Evolutionary conservation across 768 basidiomycete species (phyloP), one percentile per base, ranked within the genome.

Genomic region (Trametes punicea): DNA sequence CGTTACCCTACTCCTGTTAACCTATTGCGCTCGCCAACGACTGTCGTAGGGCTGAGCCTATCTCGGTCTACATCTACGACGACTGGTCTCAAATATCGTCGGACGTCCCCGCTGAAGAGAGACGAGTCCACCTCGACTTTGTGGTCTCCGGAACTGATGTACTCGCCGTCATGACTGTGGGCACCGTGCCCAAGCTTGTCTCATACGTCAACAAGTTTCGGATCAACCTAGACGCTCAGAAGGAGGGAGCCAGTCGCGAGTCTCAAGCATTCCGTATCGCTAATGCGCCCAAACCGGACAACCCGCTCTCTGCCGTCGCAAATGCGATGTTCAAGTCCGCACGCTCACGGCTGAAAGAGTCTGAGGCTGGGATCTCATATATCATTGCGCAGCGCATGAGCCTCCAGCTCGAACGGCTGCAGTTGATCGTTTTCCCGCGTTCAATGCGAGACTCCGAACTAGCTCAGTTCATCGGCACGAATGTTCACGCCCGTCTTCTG

Each of bases 241-340:
- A 81, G 40, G 81, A 84, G 60, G 89, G 87, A 1, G 93, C 93
- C 2, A 84, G 83, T 59, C 77, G 83, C 34, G 90, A 92, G 71
- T 93, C 91, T 1, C 79, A 79, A 56, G 84, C 86, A 1, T 94
- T 90, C 76, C 77, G 87, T 21, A 77, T 80, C n/a, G 82, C 83
- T 13, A 81, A 81, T n/a, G 74, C 78, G 5, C 85, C 87, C 5
- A 86, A 82, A 64, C 88, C 88, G 6, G 85, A 85, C 47, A 92
- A 91, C 60, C 85, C 91, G 2, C 74, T 94, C 15, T 90, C 89
- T 1, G 82, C 87, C 11, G 90, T 93, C n/a, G 91, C 92, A 1
- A 83, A 88, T 59, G 88, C 90, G 27, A 89, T 93, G 83, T 69
- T 93, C 34, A 75, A 80, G 51, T 88, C 89, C 0, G 88, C 91